Conservation (phyloP, 768 basidiomycete species). For the Suillus americanus region DNA sequence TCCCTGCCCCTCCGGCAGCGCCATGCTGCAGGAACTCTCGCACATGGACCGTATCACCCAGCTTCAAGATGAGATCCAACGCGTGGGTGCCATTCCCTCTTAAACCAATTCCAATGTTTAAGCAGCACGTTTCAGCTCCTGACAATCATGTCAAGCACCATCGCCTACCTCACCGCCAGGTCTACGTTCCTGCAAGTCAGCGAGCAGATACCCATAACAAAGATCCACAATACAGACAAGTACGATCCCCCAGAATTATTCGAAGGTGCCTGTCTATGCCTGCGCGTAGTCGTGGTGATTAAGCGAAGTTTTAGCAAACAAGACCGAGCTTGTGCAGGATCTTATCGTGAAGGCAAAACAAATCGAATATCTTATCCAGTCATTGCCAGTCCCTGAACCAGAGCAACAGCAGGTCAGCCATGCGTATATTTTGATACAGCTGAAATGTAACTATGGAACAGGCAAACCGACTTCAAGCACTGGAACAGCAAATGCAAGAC, state of each 20-base stretch:
- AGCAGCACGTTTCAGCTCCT: slow-evolving; percentile 56
- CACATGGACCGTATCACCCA: slow-evolving; percentile 97
- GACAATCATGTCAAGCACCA: slow-evolving; percentile 82
- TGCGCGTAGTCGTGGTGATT: background rate
- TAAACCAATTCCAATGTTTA: background rate
- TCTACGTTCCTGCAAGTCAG: slow-evolving; percentile 79
- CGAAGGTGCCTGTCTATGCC: slow-evolving; percentile 49
- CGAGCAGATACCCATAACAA: slow-evolving; percentile 80
- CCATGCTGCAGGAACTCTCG: slow-evolving; percentile 89
- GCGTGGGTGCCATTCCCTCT: slow-evolving; percentile 41
- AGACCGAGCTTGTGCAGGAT: slow-evolving; percentile 81
- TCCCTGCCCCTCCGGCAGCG: slow-evolving; percentile 43
- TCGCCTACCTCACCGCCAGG: slow-evolving; percentile 76
- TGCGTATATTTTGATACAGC: background rate
- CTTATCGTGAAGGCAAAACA: slow-evolving; percentile 87
- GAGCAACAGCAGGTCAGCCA: slow-evolving; percentile 69
- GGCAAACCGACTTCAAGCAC: slow-evolving; percentile 62
- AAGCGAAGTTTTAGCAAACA: slow-evolving; percentile 55
- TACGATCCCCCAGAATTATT: slow-evolving; percentile 73
- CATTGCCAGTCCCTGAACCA: slow-evolving; percentile 74
- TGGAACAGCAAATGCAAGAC: slow-evolving; percentile 69
- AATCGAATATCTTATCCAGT: slow-evolving; percentile 80
- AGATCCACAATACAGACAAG: slow-evolving; percentile 69
- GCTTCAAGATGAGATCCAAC: slow-evolving; percentile 92
- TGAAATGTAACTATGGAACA: slow-evolving; percentile 26